These are phyloP conservation scores for Debaryomyces maramus DNA, from an alignment of 805 yeast species.

Conservation along the genomic window DNA sequence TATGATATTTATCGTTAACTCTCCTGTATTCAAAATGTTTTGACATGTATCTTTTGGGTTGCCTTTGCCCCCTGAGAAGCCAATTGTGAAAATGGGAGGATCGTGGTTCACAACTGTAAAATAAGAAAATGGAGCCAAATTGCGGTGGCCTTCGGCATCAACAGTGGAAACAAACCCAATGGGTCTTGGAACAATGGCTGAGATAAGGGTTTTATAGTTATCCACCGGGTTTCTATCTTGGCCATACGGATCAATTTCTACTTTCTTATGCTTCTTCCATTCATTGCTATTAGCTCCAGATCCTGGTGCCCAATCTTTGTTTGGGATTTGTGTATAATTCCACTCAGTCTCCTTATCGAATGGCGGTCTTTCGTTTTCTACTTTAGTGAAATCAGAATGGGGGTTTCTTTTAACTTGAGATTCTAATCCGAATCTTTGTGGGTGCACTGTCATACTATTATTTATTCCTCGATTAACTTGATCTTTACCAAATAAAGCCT, in stretches of 20 bases:
- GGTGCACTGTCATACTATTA: background rate
- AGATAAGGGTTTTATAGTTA: conserved; percentile 52
- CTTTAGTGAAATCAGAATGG: conserved; percentile 11
- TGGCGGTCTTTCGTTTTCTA: conserved; percentile 3
- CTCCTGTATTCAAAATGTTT: conserved; percentile 52
- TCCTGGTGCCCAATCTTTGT: conserved; percentile 45
- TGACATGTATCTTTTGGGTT: conserved; percentile 49
- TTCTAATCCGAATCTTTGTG: conserved; percentile 10
- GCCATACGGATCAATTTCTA: conserved; percentile 50
- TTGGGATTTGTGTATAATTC: conserved; percentile 25
- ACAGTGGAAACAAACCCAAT: conserved; percentile 57
- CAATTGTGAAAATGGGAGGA: conserved; percentile 59
- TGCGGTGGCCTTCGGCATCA: conserved; percentile 40
- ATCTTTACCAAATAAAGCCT: no score
- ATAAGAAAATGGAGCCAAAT: conserved; percentile 64
- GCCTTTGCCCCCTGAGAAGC: conserved; percentile 41
- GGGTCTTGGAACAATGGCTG: conserved; percentile 61
- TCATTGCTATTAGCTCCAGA: conserved; percentile 45
- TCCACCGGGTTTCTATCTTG: conserved; percentile 38
- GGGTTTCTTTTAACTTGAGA: conserved; percentile 16
- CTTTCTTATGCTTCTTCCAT: conserved; percentile 47
- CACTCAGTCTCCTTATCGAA: conserved; percentile 8
- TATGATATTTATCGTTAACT: conserved; percentile 55
- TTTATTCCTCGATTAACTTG: no score
- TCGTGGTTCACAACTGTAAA: conserved; percentile 48